Evolutionary conservation across 176 grass and related monocot genomes (phyloP), one percentile per base, ranked within the genome.

Genomic region (Pontederia crassipes): DNA sequence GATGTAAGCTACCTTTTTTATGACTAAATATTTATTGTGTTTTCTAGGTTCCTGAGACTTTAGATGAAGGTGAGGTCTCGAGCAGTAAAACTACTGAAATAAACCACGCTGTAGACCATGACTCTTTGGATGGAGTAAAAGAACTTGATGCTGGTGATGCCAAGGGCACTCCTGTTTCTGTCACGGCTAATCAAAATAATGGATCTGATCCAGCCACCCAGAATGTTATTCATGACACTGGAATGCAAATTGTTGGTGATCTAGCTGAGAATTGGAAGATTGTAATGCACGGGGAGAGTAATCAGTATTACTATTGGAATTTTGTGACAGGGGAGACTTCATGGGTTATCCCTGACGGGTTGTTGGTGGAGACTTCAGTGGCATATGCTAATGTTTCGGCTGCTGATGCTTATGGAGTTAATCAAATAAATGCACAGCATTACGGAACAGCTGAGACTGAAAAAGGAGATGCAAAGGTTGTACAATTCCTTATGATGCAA

Each of bases 231-330:
- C 65, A 77, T 82, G 65, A 75, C 52, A 74, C 83, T 65, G 69
- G 75, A 50, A 87, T 87, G 83, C 86, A 90, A 87, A 84, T 84
- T 75, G 52, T 95, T 72, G 78, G 86, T 75, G 91, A 87, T 45
- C 10, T 72, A 27, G 61, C 78, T 81, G 88, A 79, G 62, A 79
- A 78, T 77, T 98, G 94, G 94, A 98, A 93, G 76, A 66, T 75
- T 64, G 61, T 98, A 61, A 93, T 98, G 76, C 81, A 92, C 75
- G 87, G 70, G 65, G 79, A 89, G 68, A 93, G 82, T 55, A 98
- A 75, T 69, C 94, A 83, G 56, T 89, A 80, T 74, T 98, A 98
- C 70, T 98, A 92, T 61, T 98, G 94, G 94, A 98, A 98, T 61
- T 92, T 82, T 15, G 64, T 89, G 66, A 98, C 94, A 59, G 94